Evolutionary conservation across 495 filamentous ascomycete species (phyloP), one percentile per base, ranked within the genome.

Genomic region (Glutinoglossum americanum): DNA sequence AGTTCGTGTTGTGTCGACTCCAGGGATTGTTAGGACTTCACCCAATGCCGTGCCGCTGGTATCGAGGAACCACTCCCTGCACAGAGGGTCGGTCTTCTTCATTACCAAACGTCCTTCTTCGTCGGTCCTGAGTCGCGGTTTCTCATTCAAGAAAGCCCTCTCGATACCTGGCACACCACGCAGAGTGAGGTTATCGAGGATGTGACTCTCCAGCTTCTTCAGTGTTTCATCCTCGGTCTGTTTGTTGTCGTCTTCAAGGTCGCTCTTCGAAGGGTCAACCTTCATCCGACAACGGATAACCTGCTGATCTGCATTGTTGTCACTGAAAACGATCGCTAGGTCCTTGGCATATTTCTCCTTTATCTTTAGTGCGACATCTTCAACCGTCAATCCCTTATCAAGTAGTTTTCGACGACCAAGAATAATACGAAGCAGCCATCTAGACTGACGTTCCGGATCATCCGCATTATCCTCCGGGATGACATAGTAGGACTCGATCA

Each of bases 401-500:
- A 99, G 79, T 69, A 99, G 77, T 71, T 90, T 89, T 55, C 89
- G 84, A 37, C 92, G 82, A 63, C 89, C 87, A 49, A 99, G 79
- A n/a, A 89, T 80, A 59, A 99, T 84, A 70, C 92, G 87, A 54
- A 99, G 78, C 51, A 99, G 66, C 92, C 92, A 99, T 66, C 86
- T 84, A 4, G 93, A 96, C 68, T 96, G 89, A 55, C 72, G 76
- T 28, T 83, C 80, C 1, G 82, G 71, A 15, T 85, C 75, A 49
- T 87, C 84, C 19, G 76, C 71, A 30, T 71, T 77, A 57, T 90
- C 86, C 62, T 94, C 89, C 1, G 89, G 87, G 62, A 99, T 83
- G 64, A 97, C 80, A 74, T 89, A 99, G 72, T 95, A 96, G 0
- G 93, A 95, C 65, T 92, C 86, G 4, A 99, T 85, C 78, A 95